Conservation (phyloP, 257 asterid genomes). For the Fraxinus anomala region DNA sequence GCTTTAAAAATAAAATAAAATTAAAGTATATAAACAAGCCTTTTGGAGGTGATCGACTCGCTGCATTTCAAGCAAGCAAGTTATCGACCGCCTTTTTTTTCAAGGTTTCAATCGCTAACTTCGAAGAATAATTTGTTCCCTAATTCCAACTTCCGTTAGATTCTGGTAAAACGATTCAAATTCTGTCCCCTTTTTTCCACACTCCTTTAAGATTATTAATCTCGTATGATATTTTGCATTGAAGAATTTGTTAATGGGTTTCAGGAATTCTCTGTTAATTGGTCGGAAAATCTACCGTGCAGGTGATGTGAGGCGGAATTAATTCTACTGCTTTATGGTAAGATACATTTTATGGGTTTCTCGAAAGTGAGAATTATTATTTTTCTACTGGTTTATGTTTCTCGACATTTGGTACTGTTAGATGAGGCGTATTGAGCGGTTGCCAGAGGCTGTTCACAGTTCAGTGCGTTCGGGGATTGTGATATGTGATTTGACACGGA, state of each 20-base stretch:
- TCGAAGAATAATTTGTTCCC: no score
- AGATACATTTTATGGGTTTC: slow-evolving; percentile 2
- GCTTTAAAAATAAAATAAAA: no score
- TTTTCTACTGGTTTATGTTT: slow-evolving; percentile 9
- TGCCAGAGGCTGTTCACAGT: slow-evolving; percentile 71
- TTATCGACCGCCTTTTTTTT: no score
- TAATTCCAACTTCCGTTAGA: no score
- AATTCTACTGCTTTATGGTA: neutral
- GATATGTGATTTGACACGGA: slow-evolving; percentile 71
- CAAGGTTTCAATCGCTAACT: no score
- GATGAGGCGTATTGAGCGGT: slow-evolving; percentile 67
- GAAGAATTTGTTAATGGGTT: slow-evolving; percentile 8
- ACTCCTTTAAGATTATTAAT: neutral
- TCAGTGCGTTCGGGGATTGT: slow-evolving; percentile 74
- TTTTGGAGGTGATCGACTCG: no score
- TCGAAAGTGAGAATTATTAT: neutral
- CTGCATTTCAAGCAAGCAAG: no score
- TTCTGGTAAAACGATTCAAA: no score
- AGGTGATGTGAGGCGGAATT: slow-evolving; percentile 8
- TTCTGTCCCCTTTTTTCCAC: no score
- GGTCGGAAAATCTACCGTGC: neutral
- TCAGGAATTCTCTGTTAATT: neutral
- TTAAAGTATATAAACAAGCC: no score
- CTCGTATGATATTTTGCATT: neutral
- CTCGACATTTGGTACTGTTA: slow-evolving; percentile 21